These are phyloP conservation scores for Xylaria sp. DNA, from an alignment of 2,329 filamentous ascomycete genomes.

Conservation along the genomic window DNA sequence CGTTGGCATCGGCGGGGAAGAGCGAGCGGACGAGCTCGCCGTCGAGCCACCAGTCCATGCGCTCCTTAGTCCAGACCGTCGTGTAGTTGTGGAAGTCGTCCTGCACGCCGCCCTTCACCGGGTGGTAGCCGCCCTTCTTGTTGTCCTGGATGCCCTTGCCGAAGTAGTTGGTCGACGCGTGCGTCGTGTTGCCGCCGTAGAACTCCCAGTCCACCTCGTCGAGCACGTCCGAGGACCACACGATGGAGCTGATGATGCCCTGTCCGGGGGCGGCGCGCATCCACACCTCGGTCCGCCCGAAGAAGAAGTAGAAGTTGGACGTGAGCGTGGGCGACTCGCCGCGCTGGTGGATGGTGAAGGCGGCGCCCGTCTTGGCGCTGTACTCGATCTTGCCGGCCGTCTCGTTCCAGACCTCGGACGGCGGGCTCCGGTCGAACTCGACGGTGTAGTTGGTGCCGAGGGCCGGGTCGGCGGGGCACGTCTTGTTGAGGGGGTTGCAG, in stretches of 20 bases:
- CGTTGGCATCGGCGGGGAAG: conserved; percentile 62
- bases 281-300: conserved; percentile 75
- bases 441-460: conserved; percentile 66
- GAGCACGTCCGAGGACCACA: conserved; percentile 80
- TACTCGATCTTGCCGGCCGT: conserved; percentile 68
- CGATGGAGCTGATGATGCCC: conserved; percentile 81
- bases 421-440: conserved; percentile 65
- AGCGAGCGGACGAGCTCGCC: conserved; percentile 66
- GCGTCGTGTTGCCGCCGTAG: conserved; percentile 65
- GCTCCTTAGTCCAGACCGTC: conserved; percentile 69
- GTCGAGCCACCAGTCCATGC: conserved; percentile 72
- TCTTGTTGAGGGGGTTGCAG: conserved; percentile 75
- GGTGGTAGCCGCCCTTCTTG: conserved; percentile 64
- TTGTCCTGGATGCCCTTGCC: conserved; percentile 70
- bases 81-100: conserved; percentile 75
- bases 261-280: conserved; percentile 75
- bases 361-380: conserved; percentile 62
- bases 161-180: conserved; percentile 76
- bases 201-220: conserved; percentile 92
- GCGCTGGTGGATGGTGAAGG: conserved; percentile 70
- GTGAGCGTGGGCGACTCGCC: conserved; percentile 79
- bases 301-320: conserved; percentile 84
- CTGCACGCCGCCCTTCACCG: conserved; percentile 56
- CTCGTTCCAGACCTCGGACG: conserved; percentile 66
- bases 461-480: conserved; percentile 72